Percentiles rank a stretch among this genome's conserved stretches.
Evolutionary conservation across 768 basidiomycete genomes (phyloP).

Genomic region (Infundibulicybe gibba): DNA sequence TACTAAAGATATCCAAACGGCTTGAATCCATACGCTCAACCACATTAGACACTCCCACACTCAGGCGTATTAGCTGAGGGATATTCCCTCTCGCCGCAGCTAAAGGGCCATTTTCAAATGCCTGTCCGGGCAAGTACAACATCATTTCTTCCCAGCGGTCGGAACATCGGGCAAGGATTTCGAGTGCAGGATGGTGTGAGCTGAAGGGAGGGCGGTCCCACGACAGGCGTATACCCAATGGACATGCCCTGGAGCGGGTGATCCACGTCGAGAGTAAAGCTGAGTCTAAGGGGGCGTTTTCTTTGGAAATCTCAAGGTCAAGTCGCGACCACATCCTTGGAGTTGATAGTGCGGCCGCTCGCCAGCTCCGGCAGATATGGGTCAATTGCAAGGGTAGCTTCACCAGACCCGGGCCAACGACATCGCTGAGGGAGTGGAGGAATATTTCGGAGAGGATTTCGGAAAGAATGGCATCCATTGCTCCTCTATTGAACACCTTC

Average conservation of each 20-base stretch:
- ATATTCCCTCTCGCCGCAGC: no score
- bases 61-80: no score
- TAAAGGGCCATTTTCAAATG: slow-evolving; percentile 26
- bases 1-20: slow-evolving; percentile 25
- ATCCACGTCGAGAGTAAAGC: no score
- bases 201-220: slow-evolving; percentile 28
- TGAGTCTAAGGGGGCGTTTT: slow-evolving; percentile 8
- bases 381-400: slow-evolving; percentile 19
- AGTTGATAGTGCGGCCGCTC: no score
- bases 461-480: slow-evolving; percentile 33
- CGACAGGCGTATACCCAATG: slow-evolving; percentile 29
- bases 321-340: no score
- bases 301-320: slow-evolving; percentile 18
- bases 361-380: no score
- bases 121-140: slow-evolving; percentile 28
- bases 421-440: no score
- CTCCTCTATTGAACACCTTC: slow-evolving; percentile 34
- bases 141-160: slow-evolving; percentile 30
- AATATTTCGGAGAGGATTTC: slow-evolving; percentile 30
- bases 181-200: no score
- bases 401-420: no score
- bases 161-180: no score
- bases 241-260: no score
- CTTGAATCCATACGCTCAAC: slow-evolving; percentile 8
- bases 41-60: no score